Conservation (phyloP, 2,329 filamentous ascomycete genomes). For the Sarocladium kiliense region DNA sequence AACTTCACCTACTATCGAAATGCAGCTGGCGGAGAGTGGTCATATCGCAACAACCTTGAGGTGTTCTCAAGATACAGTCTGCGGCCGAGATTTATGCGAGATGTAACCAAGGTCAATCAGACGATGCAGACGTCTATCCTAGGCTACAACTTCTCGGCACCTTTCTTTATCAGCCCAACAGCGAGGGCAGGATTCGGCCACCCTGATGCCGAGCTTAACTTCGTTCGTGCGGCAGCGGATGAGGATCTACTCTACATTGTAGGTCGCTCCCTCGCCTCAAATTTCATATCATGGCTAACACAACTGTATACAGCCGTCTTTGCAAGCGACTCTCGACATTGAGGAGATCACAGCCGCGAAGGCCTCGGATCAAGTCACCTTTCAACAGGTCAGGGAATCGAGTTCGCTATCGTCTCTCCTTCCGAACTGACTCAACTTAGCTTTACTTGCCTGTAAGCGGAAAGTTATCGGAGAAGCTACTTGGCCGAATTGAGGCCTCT, state of each 20-base stretch:
- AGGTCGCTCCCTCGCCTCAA: neutral
- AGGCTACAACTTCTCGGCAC: constrained; percentile 46
- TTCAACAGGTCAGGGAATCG: constrained; percentile 26
- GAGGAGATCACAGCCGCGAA: constrained; percentile 32
- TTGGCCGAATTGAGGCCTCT: constrained; percentile 25
- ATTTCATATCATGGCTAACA: neutral
- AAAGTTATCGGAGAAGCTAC: constrained; percentile 24
- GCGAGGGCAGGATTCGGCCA: constrained; percentile 40
- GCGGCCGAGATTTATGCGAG: constrained; percentile 43
- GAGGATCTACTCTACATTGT: constrained; percentile 46
- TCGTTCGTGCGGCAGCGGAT: constrained; percentile 43
- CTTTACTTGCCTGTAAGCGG: constrained; percentile 27
- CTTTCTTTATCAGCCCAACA: constrained; percentile 50
- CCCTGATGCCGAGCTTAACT: constrained; percentile 40
- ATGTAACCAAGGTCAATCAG: constrained; percentile 38
- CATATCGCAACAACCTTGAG: constrained; percentile 53
- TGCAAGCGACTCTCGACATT: constrained; percentile 27
- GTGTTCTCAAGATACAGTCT: constrained; percentile 43
- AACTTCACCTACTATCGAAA: constrained; percentile 55
- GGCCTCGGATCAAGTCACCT: constrained; percentile 29
- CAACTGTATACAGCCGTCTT: constrained; percentile 21
- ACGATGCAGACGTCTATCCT: constrained; percentile 37
- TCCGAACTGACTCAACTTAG: constrained; percentile 18
- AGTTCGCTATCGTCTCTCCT: constrained; percentile 16
- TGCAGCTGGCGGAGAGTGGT: constrained; percentile 50